Evolutionary conservation across 208 protist genomes (phyloP), one percentile per base, ranked within the genome.

Genomic region (Wallacemonas sp.): DNA sequence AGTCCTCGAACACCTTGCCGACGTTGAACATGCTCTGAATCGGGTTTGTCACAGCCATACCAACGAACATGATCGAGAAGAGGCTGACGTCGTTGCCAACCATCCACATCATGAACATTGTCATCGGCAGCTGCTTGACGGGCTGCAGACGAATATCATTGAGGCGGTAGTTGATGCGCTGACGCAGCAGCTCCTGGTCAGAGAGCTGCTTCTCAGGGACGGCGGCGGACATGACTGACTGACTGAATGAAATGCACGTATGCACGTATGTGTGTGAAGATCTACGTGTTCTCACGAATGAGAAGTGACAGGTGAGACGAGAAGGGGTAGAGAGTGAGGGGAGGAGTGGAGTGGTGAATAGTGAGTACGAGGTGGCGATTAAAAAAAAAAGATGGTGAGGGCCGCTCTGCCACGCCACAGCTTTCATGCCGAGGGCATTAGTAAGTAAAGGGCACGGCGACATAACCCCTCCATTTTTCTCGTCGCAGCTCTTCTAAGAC

Each of bases 41-140:
- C 12, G 89, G 89, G 69, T 78, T 89, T 16, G 88, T 75, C 49
- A 95, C 82, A 2, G 89, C 89, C 86, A 92, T 93, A 61, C 89
- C 86, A 26, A 93, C 82, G 72, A 95, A 93, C 84, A 95, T 93
- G 69, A 95, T 95, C 44, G 89, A 90, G 68, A 93, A 95, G 38
- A 95, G 91, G 65, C 82, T 88, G 14, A 95, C 81, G 9, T 92
- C 85, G 61, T 95, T 95, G 52, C 89, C 89, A 2, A 90, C 83
- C 89, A 95, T 95, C 79, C 81, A 95, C 85, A 95, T 88, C 78
- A 93, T 85, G 69, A 95, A 89, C 11, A 67, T 30, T 11, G 78
- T 95, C 89, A 95, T 95, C 17, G 89, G 89, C 39, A 95, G 78
- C 39, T 85, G 83, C 77, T 90, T 90, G 17, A 95, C 60, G 1